Base-by-base conservation (phyloP, 805 yeast species). In the Metschnikowia lunata region DNA sequence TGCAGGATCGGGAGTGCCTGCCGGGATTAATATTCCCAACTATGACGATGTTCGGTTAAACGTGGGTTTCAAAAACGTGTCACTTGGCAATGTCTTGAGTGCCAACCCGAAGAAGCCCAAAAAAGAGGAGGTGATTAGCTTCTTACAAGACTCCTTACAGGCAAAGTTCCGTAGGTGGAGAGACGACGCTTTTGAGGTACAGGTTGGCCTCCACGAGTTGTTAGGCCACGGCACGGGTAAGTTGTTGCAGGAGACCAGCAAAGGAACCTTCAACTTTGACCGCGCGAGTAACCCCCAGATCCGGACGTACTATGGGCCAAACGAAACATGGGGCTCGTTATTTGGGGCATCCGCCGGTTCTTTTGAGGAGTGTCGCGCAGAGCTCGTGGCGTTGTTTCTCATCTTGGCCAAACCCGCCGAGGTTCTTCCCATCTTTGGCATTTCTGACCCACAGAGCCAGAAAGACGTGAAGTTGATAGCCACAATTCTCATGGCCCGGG, bases 221-320 rank as follows among this genome's bases (percentile, higher is more conserved):
- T 74, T 88, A 50, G 96, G 97, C 12, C 97, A 88, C 60, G 97
- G 96, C 34, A 79, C 93, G 5, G 97, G 97, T 40, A 88, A 88
- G 64, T 71, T 88, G 46, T 69, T 88, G 54, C 75, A 75, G 49
- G 73, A 71, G 47, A 67, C 71, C 5, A 73, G 73, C 13, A 79
- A 79, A 39, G 85, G 85, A 9, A 62, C 69, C 23, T 88, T 75
- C 74, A 88, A 88, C 64, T 88, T 86, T 58, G 89, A 88, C 63
- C 69, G 64, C 40, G 60, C 62, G 11, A 72, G 72, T 43, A 85
- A 88, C 41, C 89, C 90, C 9, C 85, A 88, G 9, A 76, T 84
- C 34, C 63, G 69, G 4, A 80, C 93, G 2, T 85, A 72, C 66
- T 88, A 88, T 66, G 80, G 79, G 52, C 77, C 81, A 45, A 90